Conservation (phyloP, 1,284 basidiomycete species). For the Sparassis latifolia region DNA sequence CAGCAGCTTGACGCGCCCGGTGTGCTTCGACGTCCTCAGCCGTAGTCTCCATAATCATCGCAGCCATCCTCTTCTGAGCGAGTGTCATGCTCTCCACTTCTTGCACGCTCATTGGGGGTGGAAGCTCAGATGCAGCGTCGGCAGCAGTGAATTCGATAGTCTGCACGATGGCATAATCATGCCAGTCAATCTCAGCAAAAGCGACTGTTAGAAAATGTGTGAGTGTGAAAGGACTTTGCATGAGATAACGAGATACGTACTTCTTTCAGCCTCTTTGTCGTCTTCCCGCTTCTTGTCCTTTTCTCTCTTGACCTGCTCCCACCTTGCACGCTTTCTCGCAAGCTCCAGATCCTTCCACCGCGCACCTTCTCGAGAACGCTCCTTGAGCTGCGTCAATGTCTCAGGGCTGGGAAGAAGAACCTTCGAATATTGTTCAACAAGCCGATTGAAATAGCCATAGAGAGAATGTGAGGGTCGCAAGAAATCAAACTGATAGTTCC, state of each 20-base stretch:
- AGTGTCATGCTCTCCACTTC: constrained; percentile 96
- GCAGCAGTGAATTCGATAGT: constrained; percentile 97
- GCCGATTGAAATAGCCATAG: constrained; percentile 93
- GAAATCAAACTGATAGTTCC: constrained; percentile 99
- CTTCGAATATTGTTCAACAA: constrained; percentile 95
- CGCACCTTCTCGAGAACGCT: constrained; percentile 50
- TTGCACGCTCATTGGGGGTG: constrained; percentile 90
- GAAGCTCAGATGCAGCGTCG: constrained; percentile 87
- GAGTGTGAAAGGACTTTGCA: not conserved
- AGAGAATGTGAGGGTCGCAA: constrained; percentile 92
- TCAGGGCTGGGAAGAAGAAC: constrained; percentile 83
- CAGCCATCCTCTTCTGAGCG: constrained; percentile 96
- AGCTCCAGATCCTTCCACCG: constrained; percentile 78
- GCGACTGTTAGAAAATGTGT: constrained; percentile 47
- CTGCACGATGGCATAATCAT: constrained; percentile 98
- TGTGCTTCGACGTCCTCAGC: constrained; percentile 79
- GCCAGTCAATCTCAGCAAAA: constrained; percentile 98
- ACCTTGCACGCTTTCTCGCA: constrained; percentile 77
- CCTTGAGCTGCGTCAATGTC: constrained; percentile 63
- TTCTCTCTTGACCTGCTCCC: constrained; percentile 82
- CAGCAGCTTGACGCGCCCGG: constrained; percentile 71
- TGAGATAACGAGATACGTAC: constrained; percentile 37
- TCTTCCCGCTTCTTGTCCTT: constrained; percentile 84
- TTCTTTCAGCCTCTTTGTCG: constrained; percentile 83
- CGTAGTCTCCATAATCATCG: constrained; percentile 96